Evolutionary conservation across 1,284 basidiomycete species (phyloP).

Genomic region (Sporisorium iseilematis-ciliati): DNA sequence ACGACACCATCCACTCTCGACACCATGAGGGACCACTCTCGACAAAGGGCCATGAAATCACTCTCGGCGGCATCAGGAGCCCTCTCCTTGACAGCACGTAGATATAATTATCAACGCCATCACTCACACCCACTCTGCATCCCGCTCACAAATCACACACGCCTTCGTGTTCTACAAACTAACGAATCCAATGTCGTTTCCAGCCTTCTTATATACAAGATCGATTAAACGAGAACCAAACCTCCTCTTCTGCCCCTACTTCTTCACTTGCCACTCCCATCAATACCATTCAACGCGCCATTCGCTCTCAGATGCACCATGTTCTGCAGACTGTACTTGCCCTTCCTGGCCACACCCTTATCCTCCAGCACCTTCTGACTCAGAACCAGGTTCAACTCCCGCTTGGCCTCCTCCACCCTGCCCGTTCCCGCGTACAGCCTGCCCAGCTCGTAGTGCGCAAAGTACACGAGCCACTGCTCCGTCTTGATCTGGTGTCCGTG

Average conservation of each 20-base stretch:
- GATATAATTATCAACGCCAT: too few species aligned
- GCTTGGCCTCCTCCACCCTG: slow-evolving; percentile 46
- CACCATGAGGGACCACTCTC: not conserved
- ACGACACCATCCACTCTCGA: not conserved
- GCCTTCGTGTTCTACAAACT: too few species aligned
- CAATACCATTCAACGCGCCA: slow-evolving; percentile 57
- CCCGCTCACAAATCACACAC: not conserved
- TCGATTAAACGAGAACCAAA: not conserved
- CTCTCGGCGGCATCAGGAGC: too few species aligned
- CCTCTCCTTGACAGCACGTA: too few species aligned
- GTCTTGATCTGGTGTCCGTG: slow-evolving; percentile 53
- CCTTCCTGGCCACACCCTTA: slow-evolving; percentile 52
- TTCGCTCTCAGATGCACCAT: slow-evolving; percentile 67
- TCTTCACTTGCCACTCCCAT: slow-evolving; percentile 36
- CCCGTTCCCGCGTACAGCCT: slow-evolving; percentile 57
- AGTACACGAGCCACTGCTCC: slow-evolving; percentile 69
- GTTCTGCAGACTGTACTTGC: slow-evolving; percentile 69
- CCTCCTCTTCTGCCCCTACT: not conserved
- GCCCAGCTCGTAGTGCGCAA: slow-evolving; percentile 68
- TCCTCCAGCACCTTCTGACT: slow-evolving; percentile 64
- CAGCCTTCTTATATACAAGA: slow-evolving; percentile 3
- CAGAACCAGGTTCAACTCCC: slow-evolving; percentile 61
- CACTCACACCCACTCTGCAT: not conserved
- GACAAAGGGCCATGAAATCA: too few species aligned
- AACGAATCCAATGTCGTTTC: too few species aligned